Evolutionary conservation across 371 early-diverging fungal genomes (phyloP), one percentile per base, ranked within the genome.

Genomic region (Mortierella polycephala): DNA sequence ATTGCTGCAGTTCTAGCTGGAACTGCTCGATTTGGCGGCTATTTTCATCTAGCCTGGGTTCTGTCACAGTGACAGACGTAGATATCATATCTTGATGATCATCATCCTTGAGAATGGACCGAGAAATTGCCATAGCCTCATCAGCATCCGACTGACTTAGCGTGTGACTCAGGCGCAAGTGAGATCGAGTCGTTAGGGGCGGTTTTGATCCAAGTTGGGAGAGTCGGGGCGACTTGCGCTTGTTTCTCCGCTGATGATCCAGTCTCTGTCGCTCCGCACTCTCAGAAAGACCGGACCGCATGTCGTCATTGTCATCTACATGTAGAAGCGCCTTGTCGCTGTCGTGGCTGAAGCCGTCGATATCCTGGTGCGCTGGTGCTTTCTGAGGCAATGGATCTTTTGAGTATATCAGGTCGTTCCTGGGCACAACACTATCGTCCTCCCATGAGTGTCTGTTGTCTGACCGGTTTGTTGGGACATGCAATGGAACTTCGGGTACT

Each of bases 21-120:
- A 65, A 56, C 67, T 72, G 72, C n/a, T 72, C 67, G 40, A 66
- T 66, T 16, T 67, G 71, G 8, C 59, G 70, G 56, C 65, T 67
- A 13, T 54, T 49, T 7, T 67, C 71, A 13, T 66, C 71, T 9
- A 20, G 18, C 1, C 57, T 64, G 12, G 57, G n/a, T 2, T 30
- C 8, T 21, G 16, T 4, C 4, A 23, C 41, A 45, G 30, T 30
- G 4, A 30, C 50, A 11, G 30, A 4, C 5, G 41, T 13, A n/a
- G 18, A 44, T 11, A n/a, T 39, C 4, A n/a, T 56, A 16, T 49
- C 59, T 49, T 51, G 62, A 20, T 69, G 49, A 37, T 16, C 37
- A 7, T 52, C 44, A 20, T 58, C 16, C 20, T 37, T 44, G 40
- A 42, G 14, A 12, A 54, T 16, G 14, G 52, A 23, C 14, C 42